Evolutionary conservation across 2,329 filamentous ascomycete species (phyloP), one percentile per base, ranked within the genome.

Genomic region (Akanthomyces lecanii): DNA sequence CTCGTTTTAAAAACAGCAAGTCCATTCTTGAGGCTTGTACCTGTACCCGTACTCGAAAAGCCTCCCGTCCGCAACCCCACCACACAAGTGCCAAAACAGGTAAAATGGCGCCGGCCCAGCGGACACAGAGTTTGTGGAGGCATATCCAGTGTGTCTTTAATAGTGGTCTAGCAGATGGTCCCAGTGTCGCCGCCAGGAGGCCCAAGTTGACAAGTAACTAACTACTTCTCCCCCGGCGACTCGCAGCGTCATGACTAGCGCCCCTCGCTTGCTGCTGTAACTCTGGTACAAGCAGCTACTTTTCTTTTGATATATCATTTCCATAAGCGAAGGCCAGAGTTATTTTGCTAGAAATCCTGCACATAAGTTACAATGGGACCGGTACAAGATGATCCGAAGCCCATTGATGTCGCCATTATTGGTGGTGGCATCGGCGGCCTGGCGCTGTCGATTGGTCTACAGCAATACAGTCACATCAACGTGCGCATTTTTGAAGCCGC

Each of bases 391-490:
- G 23, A 60, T 3, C 2, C 25, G 4, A 25, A 30, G 21, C 38
- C 62, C 28, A 63, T 63, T 21, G 23, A 63, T 40, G 68, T 81
- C 44, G 78, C 77, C 58, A 78, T 81, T n/a, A 69, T 81, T n/a
- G 83, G 73, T 69, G 81, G 70, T 64, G 82, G 73, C 69, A 82
- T 75, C 67, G 82, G 75, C n/a, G 79, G 79, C 51, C 68, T 81
- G 30, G 73, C 75, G 30, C 71, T 81, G 5, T 77, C 76, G 4
- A 69, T 80, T 80, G 1, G 71, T 74, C 50, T 72, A 69, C n/a
- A 76, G 77, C 56, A 67, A 67, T 7, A 66, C 80, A 23, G 64
- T 69, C 14, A 79, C 71, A 67, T 77, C 71, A 1, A 53, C 77
- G 79, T 2, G 4, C 54, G 55, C 23, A 54, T 63, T 23, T 63